These are phyloP conservation scores for Herpetomonas tarakana DNA, from an alignment of 208 protist genomes.

Conservation along the genomic window DNA sequence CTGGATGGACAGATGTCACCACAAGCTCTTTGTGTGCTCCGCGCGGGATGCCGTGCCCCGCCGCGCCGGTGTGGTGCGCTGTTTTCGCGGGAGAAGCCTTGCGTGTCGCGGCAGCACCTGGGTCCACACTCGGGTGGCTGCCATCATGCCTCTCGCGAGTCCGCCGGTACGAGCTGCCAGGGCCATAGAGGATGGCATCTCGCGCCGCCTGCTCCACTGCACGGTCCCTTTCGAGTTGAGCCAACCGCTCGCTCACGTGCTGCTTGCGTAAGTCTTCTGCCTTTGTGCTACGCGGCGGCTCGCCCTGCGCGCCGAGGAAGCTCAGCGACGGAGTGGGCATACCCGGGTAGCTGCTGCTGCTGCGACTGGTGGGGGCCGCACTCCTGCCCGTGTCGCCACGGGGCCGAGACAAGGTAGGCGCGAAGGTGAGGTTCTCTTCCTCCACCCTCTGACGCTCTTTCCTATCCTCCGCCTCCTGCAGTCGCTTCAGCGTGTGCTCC, in stretches of 20 bases:
- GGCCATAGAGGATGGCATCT: neutral
- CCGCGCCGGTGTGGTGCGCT: no score
- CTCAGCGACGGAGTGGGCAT: no score
- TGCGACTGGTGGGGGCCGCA: neutral
- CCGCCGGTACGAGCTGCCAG: neutral
- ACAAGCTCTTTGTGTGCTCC: neutral
- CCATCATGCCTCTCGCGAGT: no score
- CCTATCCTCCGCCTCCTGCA: slow-evolving; percentile 6
- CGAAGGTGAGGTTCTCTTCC: neutral
- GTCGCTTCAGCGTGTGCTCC: slow-evolving; percentile 9
- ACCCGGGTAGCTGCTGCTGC: no score
- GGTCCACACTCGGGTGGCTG: no score
- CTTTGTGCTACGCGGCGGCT: neutral
- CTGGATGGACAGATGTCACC: neutral
- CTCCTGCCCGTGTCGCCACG: neutral
- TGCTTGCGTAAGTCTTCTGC: neutral
- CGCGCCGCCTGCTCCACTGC: neutral
- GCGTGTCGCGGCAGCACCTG: no score
- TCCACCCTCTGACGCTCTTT: neutral
- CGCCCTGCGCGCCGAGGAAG: no score
- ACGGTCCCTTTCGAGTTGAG: neutral
- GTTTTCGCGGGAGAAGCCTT: no score
- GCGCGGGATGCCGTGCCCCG: no score
- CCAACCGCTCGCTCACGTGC: neutral
- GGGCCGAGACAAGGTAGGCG: neutral